Evolutionary conservation across 768 basidiomycete genomes (phyloP), one percentile per base, ranked within the genome.

Genomic region (Lactifluus subvellereus): DNA sequence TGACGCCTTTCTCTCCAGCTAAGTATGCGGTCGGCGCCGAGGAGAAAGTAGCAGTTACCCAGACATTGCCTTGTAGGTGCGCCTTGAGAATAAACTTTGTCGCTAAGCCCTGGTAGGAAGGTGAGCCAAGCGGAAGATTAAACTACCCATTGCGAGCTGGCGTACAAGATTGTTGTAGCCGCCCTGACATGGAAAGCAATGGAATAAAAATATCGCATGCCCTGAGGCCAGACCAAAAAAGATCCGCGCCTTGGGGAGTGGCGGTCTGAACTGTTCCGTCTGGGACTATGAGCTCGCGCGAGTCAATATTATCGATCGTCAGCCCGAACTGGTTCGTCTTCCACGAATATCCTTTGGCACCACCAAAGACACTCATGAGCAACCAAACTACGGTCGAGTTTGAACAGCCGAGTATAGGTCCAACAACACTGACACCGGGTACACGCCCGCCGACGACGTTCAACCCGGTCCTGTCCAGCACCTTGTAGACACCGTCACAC

Each of bases 401-500:
- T 4, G 16, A 10, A n/a, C 27, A 27, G 27, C 71, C 71, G n/a
- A 72, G 69, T 22, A 63, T 66, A 16, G 70, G 63, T 0, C 71
- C 71, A 5, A 62, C 69, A 27, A 70, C 69, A 10, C 71, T 68
- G 38, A 72, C 59, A 33, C 68, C 68, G 5, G 60, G 45, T 10
- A 68, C 65, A 3, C 71, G 60, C 20, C 71, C 71, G 11, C 71
- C 71, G 5, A 67, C 56, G 13, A 71, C 64, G 48, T 63, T 70
- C 10, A 70, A 61, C 27, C 69, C 68, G n/a, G 56, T 59, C 14
- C 63, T 57, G 6, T 66, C 56, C 10, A 71, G 61, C 1, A 49
- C 56, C n/a, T 43, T 42, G 18, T 72, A 72, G 7, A 72, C 69
- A 18, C 72, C 63, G 37, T 72, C 71, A 70, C 71, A 72, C 10